Percentiles rank a stretch among this genome's conserved stretches.
Evolutionary conservation across 2,329 filamentous ascomycete species (phyloP).

Genomic region (Arthrobotrys sinensis): DNA sequence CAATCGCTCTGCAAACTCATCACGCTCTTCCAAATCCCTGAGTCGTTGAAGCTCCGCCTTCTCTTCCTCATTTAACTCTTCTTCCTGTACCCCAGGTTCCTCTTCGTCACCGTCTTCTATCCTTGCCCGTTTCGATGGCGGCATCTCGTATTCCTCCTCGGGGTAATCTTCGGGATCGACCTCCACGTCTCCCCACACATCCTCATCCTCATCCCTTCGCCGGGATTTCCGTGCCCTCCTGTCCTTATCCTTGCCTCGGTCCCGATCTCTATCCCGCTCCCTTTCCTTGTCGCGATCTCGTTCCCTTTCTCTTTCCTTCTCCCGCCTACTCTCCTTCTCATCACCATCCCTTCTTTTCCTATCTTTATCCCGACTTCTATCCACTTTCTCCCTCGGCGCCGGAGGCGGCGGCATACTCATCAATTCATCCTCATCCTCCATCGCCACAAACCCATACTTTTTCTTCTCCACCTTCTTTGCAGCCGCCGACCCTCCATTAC

Average conservation of each 20-base stretch:
- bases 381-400: conserved; percentile 67
- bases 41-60: conserved; percentile 74
- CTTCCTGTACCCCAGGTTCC: conserved; percentile 63
- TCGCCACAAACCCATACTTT: conserved; percentile 78
- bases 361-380: conserved; percentile 65
- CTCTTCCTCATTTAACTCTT: conserved; percentile 75
- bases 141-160: conserved; percentile 75
- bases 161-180: conserved; percentile 69
- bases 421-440: conserved; percentile 76
- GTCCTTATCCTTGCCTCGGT: conserved; percentile 67
- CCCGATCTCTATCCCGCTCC: conserved; percentile 56
- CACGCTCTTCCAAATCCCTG: conserved; percentile 80
- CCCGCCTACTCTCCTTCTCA: conserved; percentile 62
- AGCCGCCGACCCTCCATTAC: conserved; percentile 34
- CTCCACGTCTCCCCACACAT: conserved; percentile 87
- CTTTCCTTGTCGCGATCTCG: conserved; percentile 25
- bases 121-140: conserved; percentile 80
- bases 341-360: conserved; percentile 66
- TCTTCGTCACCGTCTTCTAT: conserved; percentile 73
- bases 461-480: conserved; percentile 67
- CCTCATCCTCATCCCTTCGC: conserved; percentile 74
- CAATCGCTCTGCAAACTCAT: conserved; percentile 83
- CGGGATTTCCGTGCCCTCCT: conserved; percentile 72
- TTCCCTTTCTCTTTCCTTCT: conserved; percentile 66
- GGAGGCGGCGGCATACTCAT: conserved; percentile 61